A percentile compares a stretch with the other conserved stretches of the same genome.
Evolutionary conservation across 257 asterid genomes (phyloP).

Genomic region (Lycium ferocissimum): DNA sequence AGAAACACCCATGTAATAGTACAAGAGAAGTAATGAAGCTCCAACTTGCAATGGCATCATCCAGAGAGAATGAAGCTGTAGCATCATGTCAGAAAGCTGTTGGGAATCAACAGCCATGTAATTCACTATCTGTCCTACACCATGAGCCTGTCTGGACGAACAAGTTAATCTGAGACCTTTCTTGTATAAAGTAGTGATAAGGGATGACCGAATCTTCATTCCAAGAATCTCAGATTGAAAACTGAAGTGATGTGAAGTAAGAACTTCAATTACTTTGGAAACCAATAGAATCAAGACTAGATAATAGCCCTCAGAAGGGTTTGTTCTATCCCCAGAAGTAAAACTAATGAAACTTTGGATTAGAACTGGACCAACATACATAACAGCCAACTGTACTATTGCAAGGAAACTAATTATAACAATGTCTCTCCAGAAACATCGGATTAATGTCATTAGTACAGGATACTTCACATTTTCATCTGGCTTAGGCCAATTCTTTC

Average conservation of each 20-base stretch:
- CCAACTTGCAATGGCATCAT: slow-evolving; percentile 67
- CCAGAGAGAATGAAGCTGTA: slow-evolving; percentile 66
- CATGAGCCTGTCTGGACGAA: slow-evolving; percentile 73
- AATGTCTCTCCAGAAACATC: slow-evolving; percentile 68
- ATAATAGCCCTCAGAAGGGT: slow-evolving; percentile 45
- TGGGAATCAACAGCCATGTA: slow-evolving; percentile 82
- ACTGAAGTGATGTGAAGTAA: slow-evolving; percentile 69
- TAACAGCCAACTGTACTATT: slow-evolving; percentile 49
- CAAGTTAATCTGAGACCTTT: slow-evolving; percentile 65
- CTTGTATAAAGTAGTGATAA: slow-evolving; percentile 58
- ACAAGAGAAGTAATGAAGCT: slow-evolving; percentile 57
- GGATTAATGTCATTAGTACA: slow-evolving; percentile 49
- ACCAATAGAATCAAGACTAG: slow-evolving; percentile 51
- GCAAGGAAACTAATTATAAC: slow-evolving; percentile 57
- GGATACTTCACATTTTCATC: slow-evolving; percentile 51
- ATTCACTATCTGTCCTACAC: slow-evolving; percentile 78
- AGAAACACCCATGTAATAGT: slow-evolving; percentile 54
- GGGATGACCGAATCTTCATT: slow-evolving; percentile 63
- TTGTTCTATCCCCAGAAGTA: slow-evolving; percentile 51
- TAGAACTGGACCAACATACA: slow-evolving; percentile 64
- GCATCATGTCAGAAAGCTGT: slow-evolving; percentile 64
- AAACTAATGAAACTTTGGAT: slow-evolving; percentile 60
- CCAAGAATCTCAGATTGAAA: slow-evolving; percentile 65
- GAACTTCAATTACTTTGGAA: slow-evolving; percentile 64
- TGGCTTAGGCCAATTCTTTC: slow-evolving; percentile 58